A percentile compares a stretch with the other conserved stretches of the same genome.
phyloP scores from a whole-genome alignment of 2,329 filamentous ascomycete species.

The Paraconiothyrium sp. region DNA sequence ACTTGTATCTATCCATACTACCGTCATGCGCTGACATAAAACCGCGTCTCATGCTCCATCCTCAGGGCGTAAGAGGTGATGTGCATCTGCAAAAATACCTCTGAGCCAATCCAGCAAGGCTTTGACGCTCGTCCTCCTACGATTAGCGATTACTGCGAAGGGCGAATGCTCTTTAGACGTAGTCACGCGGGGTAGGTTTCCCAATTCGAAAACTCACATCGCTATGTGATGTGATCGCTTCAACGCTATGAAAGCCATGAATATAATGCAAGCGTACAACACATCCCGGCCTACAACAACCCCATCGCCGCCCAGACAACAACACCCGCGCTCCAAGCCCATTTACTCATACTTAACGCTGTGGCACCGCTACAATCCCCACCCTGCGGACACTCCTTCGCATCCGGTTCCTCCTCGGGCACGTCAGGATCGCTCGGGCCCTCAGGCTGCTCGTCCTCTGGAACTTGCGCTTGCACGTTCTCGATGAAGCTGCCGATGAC shows the following conservation, averaged over 20 bases:
- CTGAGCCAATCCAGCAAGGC: too few relatives aligned
- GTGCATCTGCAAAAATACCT: too few relatives aligned
- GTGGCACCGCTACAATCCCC: conserved; percentile 13
- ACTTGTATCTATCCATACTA: too few relatives aligned
- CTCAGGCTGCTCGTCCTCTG: conserved; percentile 18
- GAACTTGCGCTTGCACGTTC: conserved; percentile 40
- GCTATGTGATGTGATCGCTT: too few relatives aligned
- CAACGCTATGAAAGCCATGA: background rate
- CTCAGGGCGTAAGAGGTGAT: too few relatives aligned
- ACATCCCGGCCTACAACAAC: background rate
- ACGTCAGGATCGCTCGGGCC: conserved; percentile 22
- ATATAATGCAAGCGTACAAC: conserved; percentile 1
- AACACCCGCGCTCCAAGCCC: conserved; percentile 3
- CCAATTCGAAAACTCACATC: too few relatives aligned
- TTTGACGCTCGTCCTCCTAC: too few relatives aligned
- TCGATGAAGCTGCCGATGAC: conserved; percentile 43
- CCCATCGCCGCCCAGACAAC: conserved; percentile 10
- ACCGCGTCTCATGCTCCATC: too few relatives aligned
- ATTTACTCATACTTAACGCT: background rate
- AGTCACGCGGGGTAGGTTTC: too few relatives aligned
- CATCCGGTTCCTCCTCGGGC: conserved; percentile 11
- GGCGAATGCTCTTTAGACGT: too few relatives aligned
- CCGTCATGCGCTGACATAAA: too few relatives aligned
- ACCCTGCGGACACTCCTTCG: conserved; percentile 21
- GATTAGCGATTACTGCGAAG: too few relatives aligned